Evolutionary conservation across 2,329 filamentous ascomycete genomes (phyloP).

Genomic region (Ceratocystis ficicola): DNA sequence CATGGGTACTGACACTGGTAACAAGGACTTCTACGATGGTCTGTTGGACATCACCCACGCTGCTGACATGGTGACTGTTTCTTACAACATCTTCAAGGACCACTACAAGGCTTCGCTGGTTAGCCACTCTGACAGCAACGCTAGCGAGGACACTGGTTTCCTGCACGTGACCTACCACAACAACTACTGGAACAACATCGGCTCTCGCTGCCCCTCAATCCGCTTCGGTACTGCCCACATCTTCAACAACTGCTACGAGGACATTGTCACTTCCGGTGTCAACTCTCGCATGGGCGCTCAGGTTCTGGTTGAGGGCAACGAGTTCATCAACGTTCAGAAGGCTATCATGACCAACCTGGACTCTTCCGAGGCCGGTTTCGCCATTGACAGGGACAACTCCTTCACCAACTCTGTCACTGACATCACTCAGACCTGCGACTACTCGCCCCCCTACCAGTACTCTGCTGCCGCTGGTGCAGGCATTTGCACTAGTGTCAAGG

Average conservation of each 20-base stretch:
- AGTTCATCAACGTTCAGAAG: constrained; percentile 36
- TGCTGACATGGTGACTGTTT: constrained; percentile 35
- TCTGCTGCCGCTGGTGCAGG: constrained; percentile 24
- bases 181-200: constrained; percentile 49
- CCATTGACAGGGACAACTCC: constrained; percentile 35
- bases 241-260: constrained; percentile 34
- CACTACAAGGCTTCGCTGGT: constrained; percentile 46
- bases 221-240: constrained; percentile 51
- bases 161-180: constrained; percentile 48
- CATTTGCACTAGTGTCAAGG: constrained; percentile 24
- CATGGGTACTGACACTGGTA: constrained; percentile 27
- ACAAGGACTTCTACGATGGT: constrained; percentile 36
- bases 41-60: constrained; percentile 36
- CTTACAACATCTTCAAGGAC: constrained; percentile 34
- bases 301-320: constrained; percentile 42
- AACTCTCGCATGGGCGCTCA: constrained; percentile 43
- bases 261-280: constrained; percentile 36
- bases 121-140: constrained; percentile 49
- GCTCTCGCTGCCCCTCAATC: constrained; percentile 46
- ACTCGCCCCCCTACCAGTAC: constrained; percentile 30
- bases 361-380: constrained; percentile 35
- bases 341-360: constrained; percentile 34
- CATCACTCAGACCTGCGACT: constrained; percentile 29
- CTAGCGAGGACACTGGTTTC: constrained; percentile 44
- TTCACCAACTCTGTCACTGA: constrained; percentile 31